Percentiles rank a stretch among this genome's conserved stretches.
phyloP scores from a whole-genome alignment of 2,329 filamentous ascomycete species.

The Aspergillus sp. region DNA sequence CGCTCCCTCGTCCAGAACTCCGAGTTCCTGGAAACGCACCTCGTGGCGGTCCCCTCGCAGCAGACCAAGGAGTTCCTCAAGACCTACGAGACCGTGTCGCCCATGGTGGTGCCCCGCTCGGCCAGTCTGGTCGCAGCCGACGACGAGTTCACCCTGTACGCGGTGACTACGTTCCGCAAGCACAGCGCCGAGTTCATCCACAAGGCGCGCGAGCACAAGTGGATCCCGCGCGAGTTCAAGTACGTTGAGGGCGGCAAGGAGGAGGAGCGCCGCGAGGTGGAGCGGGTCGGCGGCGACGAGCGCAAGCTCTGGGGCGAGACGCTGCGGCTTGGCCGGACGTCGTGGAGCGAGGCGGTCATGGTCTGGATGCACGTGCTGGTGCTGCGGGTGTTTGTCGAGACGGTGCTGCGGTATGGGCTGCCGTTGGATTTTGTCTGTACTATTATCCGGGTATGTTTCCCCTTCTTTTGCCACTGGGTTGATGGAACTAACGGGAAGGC shows the following conservation, averaged over 20 bases:
- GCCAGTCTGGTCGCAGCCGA: slow-evolving; percentile 77
- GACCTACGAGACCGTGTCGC: slow-evolving; percentile 80
- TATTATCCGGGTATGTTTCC: slow-evolving; percentile 69
- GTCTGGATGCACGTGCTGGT: slow-evolving; percentile 91
- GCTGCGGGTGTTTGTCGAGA: slow-evolving; percentile 93
- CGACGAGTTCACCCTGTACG: slow-evolving; percentile 83
- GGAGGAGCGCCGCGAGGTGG: slow-evolving; percentile 82
- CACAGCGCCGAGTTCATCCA: slow-evolving; percentile 81
- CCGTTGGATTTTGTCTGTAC: slow-evolving; percentile 86
- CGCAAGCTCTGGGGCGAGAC: slow-evolving; percentile 92
- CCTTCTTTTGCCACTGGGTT: background rate
- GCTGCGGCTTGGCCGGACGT: slow-evolving; percentile 79
- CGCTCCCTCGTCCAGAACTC: slow-evolving; percentile 79
- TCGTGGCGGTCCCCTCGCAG: slow-evolving; percentile 80
- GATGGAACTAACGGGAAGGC: slow-evolving; percentile 5
- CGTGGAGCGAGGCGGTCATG: slow-evolving; percentile 95
- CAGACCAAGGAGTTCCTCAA: slow-evolving; percentile 84
- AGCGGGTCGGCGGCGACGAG: slow-evolving; percentile 78
- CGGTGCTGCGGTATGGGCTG: slow-evolving; percentile 90
- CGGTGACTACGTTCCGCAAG: slow-evolving; percentile 93
- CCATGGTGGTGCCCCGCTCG: slow-evolving; percentile 92
- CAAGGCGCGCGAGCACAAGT: slow-evolving; percentile 88
- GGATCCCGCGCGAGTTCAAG: slow-evolving; percentile 92
- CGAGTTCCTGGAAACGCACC: slow-evolving; percentile 94
- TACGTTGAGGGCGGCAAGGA: slow-evolving; percentile 87